Evolutionary conservation across 345 rosid genomes (phyloP).

Genomic region (Turritis glabra): DNA sequence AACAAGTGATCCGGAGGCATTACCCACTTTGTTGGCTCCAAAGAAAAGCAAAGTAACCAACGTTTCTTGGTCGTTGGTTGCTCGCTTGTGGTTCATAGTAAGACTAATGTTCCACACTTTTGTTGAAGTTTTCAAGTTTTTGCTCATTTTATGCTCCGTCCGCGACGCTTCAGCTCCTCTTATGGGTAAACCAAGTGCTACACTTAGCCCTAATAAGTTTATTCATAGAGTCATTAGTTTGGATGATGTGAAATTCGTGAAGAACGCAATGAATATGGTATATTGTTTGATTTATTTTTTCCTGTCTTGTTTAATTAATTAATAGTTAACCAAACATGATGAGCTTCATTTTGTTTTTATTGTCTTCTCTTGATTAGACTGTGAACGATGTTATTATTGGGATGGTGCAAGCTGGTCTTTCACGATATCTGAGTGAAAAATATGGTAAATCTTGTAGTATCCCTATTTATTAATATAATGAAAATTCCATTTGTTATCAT

Average conservation of each 20-base stretch:
- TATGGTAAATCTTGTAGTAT: too few relatives aligned
- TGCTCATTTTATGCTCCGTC: slow-evolving; percentile 31
- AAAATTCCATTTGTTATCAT: too few relatives aligned
- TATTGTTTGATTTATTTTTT: neutral
- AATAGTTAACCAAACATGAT: too few relatives aligned
- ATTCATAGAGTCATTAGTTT: slow-evolving; percentile 43
- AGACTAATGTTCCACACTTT: slow-evolving; percentile 48
- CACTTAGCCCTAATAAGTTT: slow-evolving; percentile 26
- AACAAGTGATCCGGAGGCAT: slow-evolving; percentile 48
- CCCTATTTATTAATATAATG: too few relatives aligned
- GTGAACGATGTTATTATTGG: slow-evolving; percentile 69
- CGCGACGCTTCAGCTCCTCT: slow-evolving; percentile 44
- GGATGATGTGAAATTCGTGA: slow-evolving; percentile 59
- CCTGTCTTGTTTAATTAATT: neutral
- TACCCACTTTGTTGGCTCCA: slow-evolving; percentile 43
- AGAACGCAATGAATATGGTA: slow-evolving; percentile 28
- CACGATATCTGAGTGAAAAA: slow-evolving; percentile 51
- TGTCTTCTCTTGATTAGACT: slow-evolving; percentile 42
- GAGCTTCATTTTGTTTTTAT: neutral
- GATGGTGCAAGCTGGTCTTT: slow-evolving; percentile 61
- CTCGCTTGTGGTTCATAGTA: slow-evolving; percentile 41
- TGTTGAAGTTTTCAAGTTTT: slow-evolving; percentile 43
- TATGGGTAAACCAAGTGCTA: slow-evolving; percentile 30
- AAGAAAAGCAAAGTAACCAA: neutral
- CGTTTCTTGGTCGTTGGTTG: slow-evolving; percentile 28